Evolutionary conservation across 495 filamentous ascomycete genomes (phyloP).

Genomic region (Penicillium coprophilum): DNA sequence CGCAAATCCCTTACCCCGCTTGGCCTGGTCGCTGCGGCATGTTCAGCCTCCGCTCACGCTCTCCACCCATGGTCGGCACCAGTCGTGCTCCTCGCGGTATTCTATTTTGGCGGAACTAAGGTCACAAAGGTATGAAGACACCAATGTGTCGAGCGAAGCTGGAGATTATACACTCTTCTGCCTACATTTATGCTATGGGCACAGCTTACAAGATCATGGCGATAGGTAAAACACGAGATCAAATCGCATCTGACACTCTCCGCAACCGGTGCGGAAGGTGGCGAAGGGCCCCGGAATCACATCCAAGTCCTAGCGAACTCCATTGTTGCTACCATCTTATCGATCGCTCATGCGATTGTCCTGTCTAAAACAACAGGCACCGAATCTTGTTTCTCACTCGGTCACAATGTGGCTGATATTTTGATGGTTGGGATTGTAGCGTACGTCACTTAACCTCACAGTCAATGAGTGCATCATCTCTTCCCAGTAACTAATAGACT

Average conservation of each 20-base stretch:
- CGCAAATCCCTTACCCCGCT: conserved; percentile 74
- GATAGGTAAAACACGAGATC: conserved; percentile 77
- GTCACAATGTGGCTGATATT: conserved; percentile 43
- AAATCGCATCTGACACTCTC: conserved; percentile 80
- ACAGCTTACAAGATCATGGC: conserved; percentile 4
- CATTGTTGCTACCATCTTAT: conserved; percentile 69
- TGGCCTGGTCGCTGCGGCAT: conserved; percentile 64
- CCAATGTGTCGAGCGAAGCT: not conserved
- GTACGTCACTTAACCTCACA: conserved; percentile 31
- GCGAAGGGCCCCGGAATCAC: conserved; percentile 79
- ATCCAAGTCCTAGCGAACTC: conserved; percentile 93
- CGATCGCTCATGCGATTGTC: conserved; percentile 67
- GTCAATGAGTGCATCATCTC: not conserved
- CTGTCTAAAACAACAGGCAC: conserved; percentile 34
- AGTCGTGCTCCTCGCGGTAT: conserved; percentile 76
- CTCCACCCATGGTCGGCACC: conserved; percentile 89
- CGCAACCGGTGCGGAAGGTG: conserved; percentile 66
- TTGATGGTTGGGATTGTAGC: conserved; percentile 58
- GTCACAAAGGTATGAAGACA: conserved; percentile 69
- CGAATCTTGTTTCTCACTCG: conserved; percentile 39
- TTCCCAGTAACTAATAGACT: not conserved
- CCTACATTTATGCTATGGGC: not conserved
- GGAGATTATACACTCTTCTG: not conserved
- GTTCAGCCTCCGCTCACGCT: conserved; percentile 78
- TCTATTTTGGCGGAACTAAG: conserved; percentile 81